These are phyloP conservation scores for Pythium monospermum DNA, from an alignment of 352 stramenopile genomes.

Conservation along the genomic window DNA sequence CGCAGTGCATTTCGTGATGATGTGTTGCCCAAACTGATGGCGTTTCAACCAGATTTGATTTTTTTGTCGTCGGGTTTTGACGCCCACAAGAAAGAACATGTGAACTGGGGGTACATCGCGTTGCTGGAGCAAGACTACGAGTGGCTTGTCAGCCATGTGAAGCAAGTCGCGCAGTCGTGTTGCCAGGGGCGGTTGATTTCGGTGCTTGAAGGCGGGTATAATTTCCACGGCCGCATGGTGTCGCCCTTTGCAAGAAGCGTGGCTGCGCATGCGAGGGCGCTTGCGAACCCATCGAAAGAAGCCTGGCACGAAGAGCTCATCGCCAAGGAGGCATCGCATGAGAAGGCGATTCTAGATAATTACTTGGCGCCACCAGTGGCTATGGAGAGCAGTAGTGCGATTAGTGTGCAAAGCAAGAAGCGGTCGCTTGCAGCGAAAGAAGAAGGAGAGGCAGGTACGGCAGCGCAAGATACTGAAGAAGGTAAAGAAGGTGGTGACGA, in stretches of 20 bases:
- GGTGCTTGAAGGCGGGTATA: constrained; percentile 94
- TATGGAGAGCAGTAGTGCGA: neutral
- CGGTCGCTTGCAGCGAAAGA: neutral
- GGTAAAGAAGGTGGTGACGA: neutral
- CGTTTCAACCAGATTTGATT: constrained; percentile 56
- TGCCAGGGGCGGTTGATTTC: constrained; percentile 93
- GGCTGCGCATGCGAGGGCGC: constrained; percentile 56
- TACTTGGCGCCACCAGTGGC: constrained; percentile 25
- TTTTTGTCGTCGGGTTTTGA: constrained; percentile 70
- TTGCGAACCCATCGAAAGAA: constrained; percentile 45
- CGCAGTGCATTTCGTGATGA: constrained; percentile 42
- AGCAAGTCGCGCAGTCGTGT: constrained; percentile 82
- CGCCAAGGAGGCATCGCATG: constrained; percentile 44
- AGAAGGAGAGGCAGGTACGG: neutral
- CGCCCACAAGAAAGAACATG: constrained; percentile 56
- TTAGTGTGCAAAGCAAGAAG: constrained; percentile 5
- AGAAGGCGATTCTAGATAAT: constrained; percentile 42
- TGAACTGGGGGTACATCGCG: no score
- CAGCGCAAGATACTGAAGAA: neutral
- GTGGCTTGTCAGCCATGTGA: constrained; percentile 83
- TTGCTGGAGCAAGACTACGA: constrained; percentile 83
- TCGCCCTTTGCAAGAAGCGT: constrained; percentile 79
- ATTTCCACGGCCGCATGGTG: constrained; percentile 76
- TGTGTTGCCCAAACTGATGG: constrained; percentile 38
- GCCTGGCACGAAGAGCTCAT: constrained; percentile 41